phyloP scores from a whole-genome alignment of 176 grass and related monocot genomes.

The maize (Zea mays) region Zm-B73-REFERENCE-NAM-5.0 NC_050100.1:145915501-145916000 shows the following conservation, averaged over 20 bases:
- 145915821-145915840: slow-evolving; percentile 12
- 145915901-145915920: neutral
- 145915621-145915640: neutral
- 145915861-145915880: too few relatives aligned
- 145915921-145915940: neutral
- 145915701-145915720: neutral
- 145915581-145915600: neutral
- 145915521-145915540: neutral
- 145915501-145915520: slow-evolving; percentile 57
- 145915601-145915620: neutral
- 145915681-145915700: neutral
- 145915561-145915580: neutral
- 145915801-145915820: neutral
- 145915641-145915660: neutral
- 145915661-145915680: neutral
- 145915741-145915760: neutral
- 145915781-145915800: neutral
- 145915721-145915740: neutral
- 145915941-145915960: neutral
- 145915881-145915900: neutral
- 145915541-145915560: slow-evolving; percentile 1
- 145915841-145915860: neutral
- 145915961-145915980: neutral
- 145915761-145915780: neutral
- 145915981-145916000: neutral